Evolutionary conservation across 2,329 filamentous ascomycete genomes (phyloP), one percentile per base, ranked within the genome.

Genomic region (Trichoderma sp.): DNA sequence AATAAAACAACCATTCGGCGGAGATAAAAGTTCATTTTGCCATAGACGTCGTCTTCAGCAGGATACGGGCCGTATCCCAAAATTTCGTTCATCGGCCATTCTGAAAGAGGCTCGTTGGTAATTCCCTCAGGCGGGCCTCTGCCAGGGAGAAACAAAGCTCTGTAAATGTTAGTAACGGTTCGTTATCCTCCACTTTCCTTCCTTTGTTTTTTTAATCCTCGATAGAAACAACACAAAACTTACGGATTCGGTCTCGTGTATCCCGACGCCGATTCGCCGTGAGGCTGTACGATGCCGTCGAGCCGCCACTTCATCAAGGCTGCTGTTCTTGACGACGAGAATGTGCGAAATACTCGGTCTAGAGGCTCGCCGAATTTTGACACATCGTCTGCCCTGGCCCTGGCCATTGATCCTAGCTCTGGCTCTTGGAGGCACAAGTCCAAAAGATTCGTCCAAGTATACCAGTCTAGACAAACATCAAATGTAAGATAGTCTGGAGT

Each of bases 21-120:
- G 5, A 79, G 60, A n/a, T 76, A 79, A 69, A 74, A 77, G 14
- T 76, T 78, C 74, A 78, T 74, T 67, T 78, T 78, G 28, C 78
- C 78, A 64, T 79, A 79, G 5, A 76, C 73, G 60, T 79, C 78
- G 11, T 77, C 76, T 12, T 56, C 28, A 1, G 77, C 74, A 21
- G 72, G 70, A 12, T 73, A 71, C 14, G 43, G 70, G 0, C 34
- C 3, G 28, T 74, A 71, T 12, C 78, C 76, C 11, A 78, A 70
- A 2, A 78, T 30, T 43, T 75, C 74, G 5, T 53, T 61, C 72
- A 78, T 77, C 2, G 78, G 75, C 78, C 78, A 79, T 56, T 79
- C 78, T 0, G 72, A 62, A 12, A 79, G 71, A 6, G 78, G 78
- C 58, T 79, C 78, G 4, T 58, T 56, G 2, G 73, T 72, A 3